phyloP scores from a whole-genome alignment of 306 rosid species.

The Prunus mongolica region DNA sequence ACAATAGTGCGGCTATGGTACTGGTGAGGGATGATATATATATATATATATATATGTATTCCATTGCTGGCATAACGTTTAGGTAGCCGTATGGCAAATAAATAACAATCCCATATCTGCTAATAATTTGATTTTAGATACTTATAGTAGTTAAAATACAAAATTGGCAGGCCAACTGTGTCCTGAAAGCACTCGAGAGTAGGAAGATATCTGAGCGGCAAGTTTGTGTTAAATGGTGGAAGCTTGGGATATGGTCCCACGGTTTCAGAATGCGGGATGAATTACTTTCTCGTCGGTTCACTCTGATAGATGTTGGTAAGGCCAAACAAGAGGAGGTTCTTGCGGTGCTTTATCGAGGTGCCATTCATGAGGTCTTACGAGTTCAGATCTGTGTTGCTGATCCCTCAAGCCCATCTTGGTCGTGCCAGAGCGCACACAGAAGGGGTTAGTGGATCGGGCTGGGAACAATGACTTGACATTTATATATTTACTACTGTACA shows the following conservation, averaged over 20 bases:
- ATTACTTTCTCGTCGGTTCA: constrained; percentile 38
- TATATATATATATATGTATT: background rate
- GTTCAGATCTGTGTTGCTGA: constrained; percentile 57
- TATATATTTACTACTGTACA: background rate
- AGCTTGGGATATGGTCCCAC: constrained; percentile 79
- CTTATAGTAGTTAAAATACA: background rate
- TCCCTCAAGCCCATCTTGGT: constrained; percentile 26
- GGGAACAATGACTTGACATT: background rate
- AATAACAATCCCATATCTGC: background rate
- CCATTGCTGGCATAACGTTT: background rate
- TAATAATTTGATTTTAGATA: background rate
- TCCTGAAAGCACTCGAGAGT: constrained; percentile 43
- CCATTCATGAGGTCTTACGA: constrained; percentile 69
- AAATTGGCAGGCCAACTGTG: constrained; percentile 42
- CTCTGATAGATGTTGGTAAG: constrained; percentile 41
- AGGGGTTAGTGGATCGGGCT: background rate
- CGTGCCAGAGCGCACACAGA: constrained; percentile 14
- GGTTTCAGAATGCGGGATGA: constrained; percentile 84
- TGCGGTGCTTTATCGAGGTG: constrained; percentile 73
- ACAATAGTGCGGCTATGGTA: too few species aligned
- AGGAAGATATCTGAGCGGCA: constrained; percentile 46
- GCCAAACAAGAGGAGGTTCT: constrained; percentile 48
- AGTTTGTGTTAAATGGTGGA: constrained; percentile 80
- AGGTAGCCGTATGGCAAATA: background rate
- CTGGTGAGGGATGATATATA: too few species aligned